Base-by-base conservation (phyloP, 805 yeast genomes). In the Monosporozyma unispora region DNA sequence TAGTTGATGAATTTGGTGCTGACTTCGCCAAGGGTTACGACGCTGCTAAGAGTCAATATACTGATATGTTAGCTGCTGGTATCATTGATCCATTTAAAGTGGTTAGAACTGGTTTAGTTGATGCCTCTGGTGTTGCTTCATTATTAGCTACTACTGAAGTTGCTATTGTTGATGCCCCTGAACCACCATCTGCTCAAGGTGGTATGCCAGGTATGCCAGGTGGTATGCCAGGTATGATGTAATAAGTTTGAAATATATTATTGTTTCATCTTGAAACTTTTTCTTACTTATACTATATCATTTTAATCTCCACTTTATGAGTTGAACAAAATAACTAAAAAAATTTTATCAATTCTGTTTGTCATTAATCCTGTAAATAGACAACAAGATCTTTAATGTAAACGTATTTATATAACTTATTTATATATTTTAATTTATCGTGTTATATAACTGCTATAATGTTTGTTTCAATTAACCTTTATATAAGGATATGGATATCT, bases 21-120 rank as follows among this genome's bases (percentile, higher is more conserved):
- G 86, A 87, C 57, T 93, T 93, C 79, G 83, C 86, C 76, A 74
- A 70, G 63, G 99, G 99, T 70, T 90, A 82, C 75, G 91, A 93
- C 74, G 82, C 96, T 42, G 78, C 95, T 54, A 87, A 87, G 71
- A 93, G 96, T 59, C 88, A 87, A 73, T 87, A 80, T 76, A 88
- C 93, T 55, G 96, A 93, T 70, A 89, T 93, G 96, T 81, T 91
- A 61, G 87, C 87, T 57, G 83, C 93, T 52, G 99, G 99, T 78
- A 91, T 93, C 73, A 88, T 91, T 63, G 99, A 93, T 72, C 99
- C 99, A 59, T 88, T 91, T 80, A 91, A 89, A 80, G 98, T 91
- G 59, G 96, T 93, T 53, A 87, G 93, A 77, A 82, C 87, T 62
- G 97, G 98, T 54, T 77, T 93, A 64, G 87, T 87, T 50, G 98